phyloP scores from a whole-genome alignment of 2,329 filamentous ascomycete species.

The Cordyceps cateniannulata region DNA sequence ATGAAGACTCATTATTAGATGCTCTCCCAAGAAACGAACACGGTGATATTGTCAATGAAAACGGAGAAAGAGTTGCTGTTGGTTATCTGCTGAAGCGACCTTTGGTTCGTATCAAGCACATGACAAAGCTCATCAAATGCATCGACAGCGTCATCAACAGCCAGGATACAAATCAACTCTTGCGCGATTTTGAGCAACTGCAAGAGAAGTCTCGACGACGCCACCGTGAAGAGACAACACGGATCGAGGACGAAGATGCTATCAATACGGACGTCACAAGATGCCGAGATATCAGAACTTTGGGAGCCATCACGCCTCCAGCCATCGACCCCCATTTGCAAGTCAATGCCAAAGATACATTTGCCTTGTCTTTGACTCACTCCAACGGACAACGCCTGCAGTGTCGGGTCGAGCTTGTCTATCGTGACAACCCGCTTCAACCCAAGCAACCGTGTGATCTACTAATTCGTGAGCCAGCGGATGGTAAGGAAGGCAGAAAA shows the following conservation, averaged over 20 bases:
- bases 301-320: slow-evolving; percentile 64
- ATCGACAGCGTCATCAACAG: slow-evolving; percentile 50
- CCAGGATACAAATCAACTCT: slow-evolving; percentile 35
- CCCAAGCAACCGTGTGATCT: slow-evolving; percentile 69
- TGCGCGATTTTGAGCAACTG: slow-evolving; percentile 58
- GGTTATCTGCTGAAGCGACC: slow-evolving; percentile 88
- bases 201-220: slow-evolving; percentile 68
- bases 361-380: slow-evolving; percentile 77
- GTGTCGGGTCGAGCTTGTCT: slow-evolving; percentile 80
- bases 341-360: slow-evolving; percentile 84
- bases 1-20: slow-evolving; percentile 53
- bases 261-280: slow-evolving; percentile 74
- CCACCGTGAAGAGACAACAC: slow-evolving; percentile 60
- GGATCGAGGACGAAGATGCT: slow-evolving; percentile 77
- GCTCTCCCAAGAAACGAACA: slow-evolving; percentile 55
- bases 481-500: slow-evolving; percentile 58
- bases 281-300: slow-evolving; percentile 69
- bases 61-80: slow-evolving; percentile 89
- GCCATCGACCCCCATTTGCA: slow-evolving; percentile 70
- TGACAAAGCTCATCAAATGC: slow-evolving; percentile 74
- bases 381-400: slow-evolving; percentile 86
- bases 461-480: slow-evolving; percentile 86
- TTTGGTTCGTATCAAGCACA: slow-evolving; percentile 78
- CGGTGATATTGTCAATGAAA: slow-evolving; percentile 61
- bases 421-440: slow-evolving; percentile 71